Conservation (phyloP, 1,139 yeast genomes). For the Sugiyamaella paludigena region DNA sequence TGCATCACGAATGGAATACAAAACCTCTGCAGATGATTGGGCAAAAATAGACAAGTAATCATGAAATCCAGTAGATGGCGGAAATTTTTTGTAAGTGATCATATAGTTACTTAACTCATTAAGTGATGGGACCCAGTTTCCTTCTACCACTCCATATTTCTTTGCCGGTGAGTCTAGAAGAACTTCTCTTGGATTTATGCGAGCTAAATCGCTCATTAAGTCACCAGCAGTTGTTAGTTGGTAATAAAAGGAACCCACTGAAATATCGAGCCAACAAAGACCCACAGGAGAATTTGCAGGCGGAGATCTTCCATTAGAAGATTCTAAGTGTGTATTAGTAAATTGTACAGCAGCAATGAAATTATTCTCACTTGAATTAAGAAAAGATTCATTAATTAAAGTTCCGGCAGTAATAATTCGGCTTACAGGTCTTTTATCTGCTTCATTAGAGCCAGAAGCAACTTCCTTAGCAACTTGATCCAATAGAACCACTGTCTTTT, state of each 20-base stretch:
- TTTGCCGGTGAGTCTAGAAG: slow-evolving; percentile 43
- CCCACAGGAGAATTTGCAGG: slow-evolving; percentile 55
- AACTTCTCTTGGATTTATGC: slow-evolving; percentile 69
- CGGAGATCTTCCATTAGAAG: neutral
- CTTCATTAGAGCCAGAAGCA: slow-evolving; percentile 24
- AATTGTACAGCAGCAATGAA: slow-evolving; percentile 53
- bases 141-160: slow-evolving; percentile 40
- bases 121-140: slow-evolving; percentile 57
- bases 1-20: slow-evolving; percentile 18
- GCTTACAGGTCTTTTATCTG: slow-evolving; percentile 63
- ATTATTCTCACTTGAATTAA: slow-evolving; percentile 70
- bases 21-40: slow-evolving; percentile 22
- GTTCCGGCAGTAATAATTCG: slow-evolving; percentile 93
- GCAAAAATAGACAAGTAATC: slow-evolving; percentile 22
- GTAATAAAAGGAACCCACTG: slow-evolving; percentile 73
- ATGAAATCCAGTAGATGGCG: slow-evolving; percentile 30
- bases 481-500: slow-evolving; percentile 72
- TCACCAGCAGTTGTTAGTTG: slow-evolving; percentile 58
- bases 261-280: slow-evolving; percentile 83
- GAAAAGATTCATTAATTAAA: slow-evolving; percentile 77
- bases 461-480: slow-evolving; percentile 52
- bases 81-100: slow-evolving; percentile 47
- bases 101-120: slow-evolving; percentile 62
- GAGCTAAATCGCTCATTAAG: slow-evolving; percentile 58
- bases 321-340: slow-evolving; percentile 22